These are phyloP conservation scores for Picochlorum costavermella DNA, from an alignment of 139 green algal genomes.

Conservation along the genomic window DNA sequence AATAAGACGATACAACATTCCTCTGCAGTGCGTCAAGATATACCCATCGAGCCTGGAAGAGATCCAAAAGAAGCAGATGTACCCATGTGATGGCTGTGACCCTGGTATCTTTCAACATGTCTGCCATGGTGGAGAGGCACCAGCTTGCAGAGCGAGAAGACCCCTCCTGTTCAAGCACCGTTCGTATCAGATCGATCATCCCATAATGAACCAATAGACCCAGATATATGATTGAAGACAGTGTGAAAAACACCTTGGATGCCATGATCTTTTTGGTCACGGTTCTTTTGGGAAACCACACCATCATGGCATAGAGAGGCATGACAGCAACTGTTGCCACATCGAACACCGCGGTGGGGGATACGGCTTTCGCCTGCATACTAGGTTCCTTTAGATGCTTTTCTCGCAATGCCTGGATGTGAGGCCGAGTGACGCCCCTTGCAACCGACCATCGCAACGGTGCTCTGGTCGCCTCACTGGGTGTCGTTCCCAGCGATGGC, in stretches of 20 bases:
- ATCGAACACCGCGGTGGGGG: slow-evolving; percentile 39
- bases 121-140: slow-evolving; percentile 31
- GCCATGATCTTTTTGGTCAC: slow-evolving; percentile 14
- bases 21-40: slow-evolving; percentile 57
- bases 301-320: slow-evolving; percentile 55
- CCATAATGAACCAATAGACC: slow-evolving; percentile 8
- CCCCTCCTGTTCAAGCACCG: not conserved
- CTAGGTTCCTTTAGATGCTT: too few species aligned
- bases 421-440: too few species aligned
- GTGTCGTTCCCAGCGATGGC: too few species aligned
- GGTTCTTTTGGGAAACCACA: slow-evolving; percentile 24
- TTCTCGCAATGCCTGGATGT: too few species aligned
- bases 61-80: slow-evolving; percentile 73
- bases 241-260: not conserved
- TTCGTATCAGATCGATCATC: slow-evolving; percentile 11
- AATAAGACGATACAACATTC: slow-evolving; percentile 50
- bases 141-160: not conserved
- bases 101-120: slow-evolving; percentile 26
- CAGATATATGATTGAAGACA: slow-evolving; percentile 21
- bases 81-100: slow-evolving; percentile 57
- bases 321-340: slow-evolving; percentile 48
- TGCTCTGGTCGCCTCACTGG: too few species aligned
- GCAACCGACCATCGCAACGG: too few species aligned
- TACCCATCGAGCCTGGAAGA: slow-evolving; percentile 66
- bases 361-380: not conserved